phyloP scores from a whole-genome alignment of 2,329 filamentous ascomycete species.

The Fusarium foetens region DNA sequence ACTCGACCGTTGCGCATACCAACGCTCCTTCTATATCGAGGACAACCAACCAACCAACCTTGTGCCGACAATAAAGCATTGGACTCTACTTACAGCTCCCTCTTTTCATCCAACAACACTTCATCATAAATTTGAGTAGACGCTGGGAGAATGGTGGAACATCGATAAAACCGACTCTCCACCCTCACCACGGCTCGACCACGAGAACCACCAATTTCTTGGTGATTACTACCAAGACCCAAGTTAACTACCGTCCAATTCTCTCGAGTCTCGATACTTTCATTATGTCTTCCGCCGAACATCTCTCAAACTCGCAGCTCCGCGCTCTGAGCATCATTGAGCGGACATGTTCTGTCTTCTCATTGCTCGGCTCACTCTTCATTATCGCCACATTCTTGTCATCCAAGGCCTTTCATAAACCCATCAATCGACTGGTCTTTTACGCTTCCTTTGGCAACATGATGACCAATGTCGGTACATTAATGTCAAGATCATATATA shows the following conservation, averaged over 20 bases:
- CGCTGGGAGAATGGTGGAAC: conserved; percentile 24
- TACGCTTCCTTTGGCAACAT: conserved; percentile 86
- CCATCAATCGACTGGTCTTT: conserved; percentile 88
- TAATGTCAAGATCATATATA: conserved; percentile 74
- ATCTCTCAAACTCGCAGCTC: conserved; percentile 53
- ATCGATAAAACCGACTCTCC: conserved; percentile 7
- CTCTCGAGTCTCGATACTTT: not conserved
- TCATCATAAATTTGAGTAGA: not conserved
- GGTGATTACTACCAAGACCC: not conserved
- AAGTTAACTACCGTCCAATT: not conserved
- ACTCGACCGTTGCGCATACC: not conserved
- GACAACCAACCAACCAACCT: not conserved
- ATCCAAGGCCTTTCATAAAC: conserved; percentile 80
- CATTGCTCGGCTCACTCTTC: conserved; percentile 75
- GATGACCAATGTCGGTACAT: conserved; percentile 78
- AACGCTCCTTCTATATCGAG: conserved; percentile 20
- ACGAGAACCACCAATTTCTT: not conserved
- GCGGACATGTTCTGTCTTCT: conserved; percentile 75
- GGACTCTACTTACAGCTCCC: not conserved
- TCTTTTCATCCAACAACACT: not conserved
- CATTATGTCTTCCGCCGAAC: conserved; percentile 31
- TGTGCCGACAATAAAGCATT: not conserved
- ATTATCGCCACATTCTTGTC: conserved; percentile 76
- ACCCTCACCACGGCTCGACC: conserved; percentile 1
- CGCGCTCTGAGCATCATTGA: conserved; percentile 70